Evolutionary conservation across 177 flowering plant genomes (phyloP), one percentile per base, ranked within the genome.

Genomic region (Tripterygium wilfordii): DNA sequence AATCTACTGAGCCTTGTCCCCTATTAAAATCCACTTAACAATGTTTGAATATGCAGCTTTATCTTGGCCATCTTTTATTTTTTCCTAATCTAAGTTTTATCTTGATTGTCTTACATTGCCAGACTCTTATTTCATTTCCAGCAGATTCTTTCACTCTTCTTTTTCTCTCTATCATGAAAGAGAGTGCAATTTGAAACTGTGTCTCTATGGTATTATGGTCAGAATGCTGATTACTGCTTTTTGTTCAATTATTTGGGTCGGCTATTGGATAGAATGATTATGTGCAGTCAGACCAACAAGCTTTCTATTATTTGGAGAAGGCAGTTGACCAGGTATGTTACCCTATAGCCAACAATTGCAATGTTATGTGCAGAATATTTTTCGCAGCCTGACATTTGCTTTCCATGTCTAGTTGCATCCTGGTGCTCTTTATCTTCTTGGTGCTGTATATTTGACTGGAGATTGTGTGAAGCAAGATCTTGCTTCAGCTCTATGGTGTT

Each of bases 371-470:
- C 12, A 3, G 1, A 6, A n/a, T 14, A 15, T 32, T 51, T 21
- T 20, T 35, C 16, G 19, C 18, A 29, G 27, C 22, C 60, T 75
- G 32, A 70, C 48, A 42, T 32, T 40, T 39, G 40, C 22, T 61
- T 50, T 5, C 33, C 39, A 10, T 65, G 22, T 63, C 35, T 71
- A 91, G 98, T 61, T 92, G 76, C 96, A 92, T 76, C 91, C 96
- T 48, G 96, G 78, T 51, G 95, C 98, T 36, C 86, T 88, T 39
- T 92, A 83, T 59, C 96, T 92, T 57, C 63, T 89, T 20, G 96
- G 97, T 41, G 70, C 82, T 51, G 84, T 92, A 36, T 83, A 89
- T 59, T 64, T 87, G 66, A 76, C 95, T 8, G 97, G 97, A 43
- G 99, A 94, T 47, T 89, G 97, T 43, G 81, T 89, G 64, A 75